Base-by-base conservation (phyloP, 768 basidiomycete species). In the Nevesoporus exiguus region DNA sequence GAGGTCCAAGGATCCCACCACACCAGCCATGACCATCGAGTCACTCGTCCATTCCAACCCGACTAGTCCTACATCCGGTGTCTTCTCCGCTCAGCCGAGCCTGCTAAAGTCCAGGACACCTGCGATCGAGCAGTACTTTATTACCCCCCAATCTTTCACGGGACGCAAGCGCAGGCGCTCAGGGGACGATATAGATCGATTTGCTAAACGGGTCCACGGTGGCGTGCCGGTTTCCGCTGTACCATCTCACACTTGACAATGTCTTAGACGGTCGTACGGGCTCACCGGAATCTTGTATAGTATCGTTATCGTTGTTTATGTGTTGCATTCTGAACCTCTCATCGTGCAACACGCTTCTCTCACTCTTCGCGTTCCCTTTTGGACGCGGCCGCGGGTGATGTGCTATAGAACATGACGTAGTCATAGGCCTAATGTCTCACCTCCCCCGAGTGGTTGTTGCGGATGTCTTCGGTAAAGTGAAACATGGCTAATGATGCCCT, bases 31-130 rank as follows among this genome's bases (percentile, higher is more conserved):
- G 76, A 76, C 80, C 6, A 83, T 88, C 33, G 84, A 85, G 46
- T 80, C 83, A 2, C 76, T 86, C 19, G 83, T 86, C 7, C 85
- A 85, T 66, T 84, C 85, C n/a, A 85, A 82, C 51, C 83, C 85
- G 1, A 78, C 81, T 1, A 85, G 83, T 59, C 84, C 85, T 0
- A 69, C 71, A 1, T 67, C 75, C 48, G 67, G 67, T n/a, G 63
- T 62, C 34, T 58, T 55, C 13, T 41, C 61, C 11, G 27, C 47
- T n/a, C 67, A 65, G 15, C 14, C 60, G 1, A 57, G 24, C 37
- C 4, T 51, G 14, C 57, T 56, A 13, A 69, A 63, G 27, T 49
- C 66, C 51, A 71, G 60, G 45, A 56, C 65, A 54, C 75, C 75
- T 2, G 48, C 64, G 1, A 76, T 76, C 13, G 75, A 76, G 42